Evolutionary conservation across 164 flowering plant genomes (phyloP).

Genomic region (Vitis amurensis): DNA sequence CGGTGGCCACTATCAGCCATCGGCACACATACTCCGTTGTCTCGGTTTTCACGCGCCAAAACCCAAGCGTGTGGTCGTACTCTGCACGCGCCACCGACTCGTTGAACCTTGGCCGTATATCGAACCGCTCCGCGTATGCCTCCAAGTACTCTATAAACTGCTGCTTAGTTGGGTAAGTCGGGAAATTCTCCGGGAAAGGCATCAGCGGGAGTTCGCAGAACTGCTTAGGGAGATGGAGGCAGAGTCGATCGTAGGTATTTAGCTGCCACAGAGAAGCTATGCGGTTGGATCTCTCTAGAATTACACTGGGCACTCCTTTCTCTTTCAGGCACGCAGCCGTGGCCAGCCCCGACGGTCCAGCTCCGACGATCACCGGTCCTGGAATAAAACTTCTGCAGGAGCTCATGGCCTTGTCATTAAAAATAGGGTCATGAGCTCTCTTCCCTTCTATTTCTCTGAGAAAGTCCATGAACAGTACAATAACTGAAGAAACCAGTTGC

Average conservation of each 20-base stretch:
- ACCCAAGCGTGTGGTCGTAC: slow-evolving; percentile 37
- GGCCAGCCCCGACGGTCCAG: slow-evolving; percentile 79
- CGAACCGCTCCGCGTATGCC: slow-evolving; percentile 41
- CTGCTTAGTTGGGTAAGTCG: slow-evolving; percentile 60
- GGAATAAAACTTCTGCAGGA: slow-evolving; percentile 25
- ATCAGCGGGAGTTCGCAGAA: slow-evolving; percentile 71
- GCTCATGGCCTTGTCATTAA: background rate
- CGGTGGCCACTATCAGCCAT: slow-evolving; percentile 69
- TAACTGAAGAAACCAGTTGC: background rate
- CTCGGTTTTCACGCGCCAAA: slow-evolving; percentile 48
- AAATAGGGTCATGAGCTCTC: slow-evolving; percentile 42
- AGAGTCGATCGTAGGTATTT: slow-evolving; percentile 65
- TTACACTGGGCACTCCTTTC: slow-evolving; percentile 40
- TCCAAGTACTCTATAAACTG: slow-evolving; percentile 52
- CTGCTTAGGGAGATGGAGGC: slow-evolving; percentile 68
- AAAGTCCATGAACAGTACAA: slow-evolving; percentile 31
- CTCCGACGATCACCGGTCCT: slow-evolving; percentile 71
- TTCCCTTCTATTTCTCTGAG: slow-evolving; percentile 60
- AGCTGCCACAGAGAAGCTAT: slow-evolving; percentile 76
- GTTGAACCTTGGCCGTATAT: slow-evolving; percentile 41
- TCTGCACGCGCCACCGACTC: slow-evolving; percentile 44
- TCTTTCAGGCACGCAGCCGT: slow-evolving; percentile 58
- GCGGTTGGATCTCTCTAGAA: slow-evolving; percentile 61
- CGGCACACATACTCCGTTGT: slow-evolving; percentile 37
- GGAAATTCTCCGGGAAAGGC: slow-evolving; percentile 54